Percentiles rank a stretch among this genome's conserved stretches.
phyloP scores from a whole-genome alignment of 192 early-diverging fungal genomes.

The Oehlia diaphana region DNA sequence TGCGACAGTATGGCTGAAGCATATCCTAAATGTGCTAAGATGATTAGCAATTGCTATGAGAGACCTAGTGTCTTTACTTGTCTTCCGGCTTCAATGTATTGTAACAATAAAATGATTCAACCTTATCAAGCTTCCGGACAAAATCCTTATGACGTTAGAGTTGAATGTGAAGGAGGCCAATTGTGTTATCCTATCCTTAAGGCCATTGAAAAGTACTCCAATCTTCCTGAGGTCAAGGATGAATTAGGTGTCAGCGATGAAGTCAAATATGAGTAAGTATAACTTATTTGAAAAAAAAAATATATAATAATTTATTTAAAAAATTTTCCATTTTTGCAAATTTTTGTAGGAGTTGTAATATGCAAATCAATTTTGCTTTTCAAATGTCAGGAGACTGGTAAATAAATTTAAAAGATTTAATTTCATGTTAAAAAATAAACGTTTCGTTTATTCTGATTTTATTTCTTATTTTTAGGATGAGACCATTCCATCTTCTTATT shows the following conservation, averaged over 20 bases:
- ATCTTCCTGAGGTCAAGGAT: conserved; percentile 70
- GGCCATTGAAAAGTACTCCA: conserved; percentile 79
- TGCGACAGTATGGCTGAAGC: conserved; percentile 76
- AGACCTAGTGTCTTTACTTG: conserved; percentile 75
- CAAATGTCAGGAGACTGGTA: conserved; percentile 78
- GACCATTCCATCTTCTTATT: conserved; percentile 47
- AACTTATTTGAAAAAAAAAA: background rate
- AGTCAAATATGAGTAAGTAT: conserved; percentile 48
- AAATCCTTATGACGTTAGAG: conserved; percentile 95
- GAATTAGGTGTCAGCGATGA: conserved; percentile 71
- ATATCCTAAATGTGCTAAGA: conserved; percentile 70
- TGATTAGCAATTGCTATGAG: conserved; percentile 86
- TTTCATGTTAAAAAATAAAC: background rate
- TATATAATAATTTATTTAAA: background rate
- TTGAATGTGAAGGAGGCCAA: conserved; percentile 76
- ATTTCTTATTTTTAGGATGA: conserved; percentile 62
- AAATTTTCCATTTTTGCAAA: background rate
- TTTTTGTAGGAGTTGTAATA: conserved; percentile 66
- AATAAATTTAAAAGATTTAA: background rate
- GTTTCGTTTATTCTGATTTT: background rate
- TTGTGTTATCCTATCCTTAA: conserved; percentile 88
- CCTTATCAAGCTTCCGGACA: conserved; percentile 80
- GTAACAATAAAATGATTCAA: conserved; percentile 77
- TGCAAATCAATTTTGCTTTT: conserved; percentile 79
- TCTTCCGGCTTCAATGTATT: conserved; percentile 82